Evolutionary conservation across 352 stramenopile genomes (phyloP), one percentile per base, ranked within the genome.

Genomic region (Pythium grandisporangium): DNA sequence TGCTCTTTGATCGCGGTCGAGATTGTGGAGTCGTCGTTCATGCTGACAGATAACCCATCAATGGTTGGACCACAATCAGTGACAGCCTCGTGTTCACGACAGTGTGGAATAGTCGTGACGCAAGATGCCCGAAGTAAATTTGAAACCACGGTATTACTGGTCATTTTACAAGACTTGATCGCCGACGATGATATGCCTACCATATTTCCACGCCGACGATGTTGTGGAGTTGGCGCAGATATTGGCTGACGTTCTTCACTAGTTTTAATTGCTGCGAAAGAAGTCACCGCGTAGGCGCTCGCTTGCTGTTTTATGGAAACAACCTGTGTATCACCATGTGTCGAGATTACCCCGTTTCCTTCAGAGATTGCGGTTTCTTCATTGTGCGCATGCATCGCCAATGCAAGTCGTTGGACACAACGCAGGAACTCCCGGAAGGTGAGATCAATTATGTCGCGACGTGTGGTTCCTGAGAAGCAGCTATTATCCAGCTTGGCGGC

Each of bases 391-490:
- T 84, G 57, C 75, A 89, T 89, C 2, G 75, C 66, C 37, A 89
- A 56, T 6, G 75, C 61, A 36, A 89, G 58, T 10, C 75, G 72
- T 37, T 84, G 68, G 7, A 84, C 52, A 25, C 72, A 86, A 2
- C 75, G 66, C 6, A 85, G 51, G 43, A 89, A 89, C 42, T 89
- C 75, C 14, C 69, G 72, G 26, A 89, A 84, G 16, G 54, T 84
- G 12, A 89, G 42, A 37, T 86, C 63, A 17, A 64, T 43, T 8
- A 61, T 53, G 39, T 86, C 70, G 4, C 72, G 58, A 3, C 70
- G 69, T 14, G 44, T 42, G 2, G 63, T 33, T 38, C 84, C 68
- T 2, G 70, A 48, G 25, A 86, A 78, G n/a, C n/a, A n/a, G 35
- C 72, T 80, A 20, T 84, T 61, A 42, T 89, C 75, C 13, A 89